phyloP scores from a whole-genome alignment of 2,329 filamentous ascomycete genomes.

The Corynespora cassiicola region DNA sequence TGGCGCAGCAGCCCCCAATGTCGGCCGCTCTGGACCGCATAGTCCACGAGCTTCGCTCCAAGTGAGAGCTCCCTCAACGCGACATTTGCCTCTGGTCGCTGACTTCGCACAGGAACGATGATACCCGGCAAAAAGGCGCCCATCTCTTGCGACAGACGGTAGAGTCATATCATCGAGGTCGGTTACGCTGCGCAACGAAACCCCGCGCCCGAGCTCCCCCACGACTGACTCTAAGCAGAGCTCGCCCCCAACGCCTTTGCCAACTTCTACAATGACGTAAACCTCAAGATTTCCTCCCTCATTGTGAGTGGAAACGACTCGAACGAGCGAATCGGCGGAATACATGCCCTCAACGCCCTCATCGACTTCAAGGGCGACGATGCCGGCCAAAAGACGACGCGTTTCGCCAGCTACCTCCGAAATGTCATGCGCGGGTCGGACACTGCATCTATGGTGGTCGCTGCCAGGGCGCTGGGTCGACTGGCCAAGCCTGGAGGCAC shows the following conservation, averaged over 20 bases:
- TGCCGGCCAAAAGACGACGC: slow-evolving; percentile 88
- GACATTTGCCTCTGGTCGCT: slow-evolving; percentile 9
- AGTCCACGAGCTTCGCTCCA: slow-evolving; percentile 64
- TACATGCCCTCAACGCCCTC: slow-evolving; percentile 88
- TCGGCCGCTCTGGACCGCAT: slow-evolving; percentile 57
- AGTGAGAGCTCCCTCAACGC: slow-evolving; percentile 42
- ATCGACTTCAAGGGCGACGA: slow-evolving; percentile 98
- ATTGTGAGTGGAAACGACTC: slow-evolving; percentile 87
- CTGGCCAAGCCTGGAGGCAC: slow-evolving; percentile 92
- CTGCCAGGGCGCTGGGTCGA: slow-evolving; percentile 86
- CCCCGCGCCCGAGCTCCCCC: slow-evolving; percentile 15
- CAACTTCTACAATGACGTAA: slow-evolving; percentile 72
- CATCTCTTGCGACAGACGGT: slow-evolving; percentile 51
- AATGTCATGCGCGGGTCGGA: slow-evolving; percentile 90
- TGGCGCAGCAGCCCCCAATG: slow-evolving; percentile 43
- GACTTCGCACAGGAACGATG: slow-evolving; percentile 49
- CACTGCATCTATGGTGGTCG: slow-evolving; percentile 86
- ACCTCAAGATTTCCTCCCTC: slow-evolving; percentile 70
- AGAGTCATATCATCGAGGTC: slow-evolving; percentile 55
- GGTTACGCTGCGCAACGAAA: slow-evolving; percentile 18
- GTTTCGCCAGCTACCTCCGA: slow-evolving; percentile 90
- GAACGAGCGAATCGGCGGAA: slow-evolving; percentile 86
- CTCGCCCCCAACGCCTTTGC: slow-evolving; percentile 80
- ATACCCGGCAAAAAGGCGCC: slow-evolving; percentile 52
- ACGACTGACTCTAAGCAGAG: slow-evolving; percentile 60